A percentile compares a stretch with the other conserved stretches of the same genome.
phyloP scores from a whole-genome alignment of 805 yeast genomes.

The Yamadazyma takamatsuzukensis region DNA sequence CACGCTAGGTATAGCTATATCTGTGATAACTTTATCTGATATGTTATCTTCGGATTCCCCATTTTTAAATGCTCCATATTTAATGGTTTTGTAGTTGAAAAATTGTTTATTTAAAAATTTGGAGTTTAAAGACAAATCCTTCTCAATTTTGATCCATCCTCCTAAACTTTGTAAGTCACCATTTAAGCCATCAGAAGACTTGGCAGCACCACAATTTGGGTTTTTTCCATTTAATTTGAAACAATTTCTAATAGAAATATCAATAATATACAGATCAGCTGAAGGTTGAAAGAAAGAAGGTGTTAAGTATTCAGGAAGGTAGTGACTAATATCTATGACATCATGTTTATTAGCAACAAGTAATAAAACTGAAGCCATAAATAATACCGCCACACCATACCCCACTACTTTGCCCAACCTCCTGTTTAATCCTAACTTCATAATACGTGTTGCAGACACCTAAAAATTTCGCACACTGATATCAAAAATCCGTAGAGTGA shows the following conservation, averaged over 20 bases:
- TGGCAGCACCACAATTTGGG: constrained; percentile 25
- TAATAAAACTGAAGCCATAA: constrained; percentile 20
- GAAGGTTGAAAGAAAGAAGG: constrained; percentile 43
- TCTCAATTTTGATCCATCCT: constrained; percentile 42
- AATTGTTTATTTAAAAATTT: constrained; percentile 43
- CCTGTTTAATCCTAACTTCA: constrained; percentile 31
- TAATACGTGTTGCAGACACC: too few species aligned
- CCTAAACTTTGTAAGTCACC: constrained; percentile 24
- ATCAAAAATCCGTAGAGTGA: too few species aligned
- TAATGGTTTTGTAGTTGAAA: constrained; percentile 30
- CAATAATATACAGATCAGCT: constrained; percentile 36
- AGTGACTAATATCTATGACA: constrained; percentile 20
- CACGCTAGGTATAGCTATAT: constrained; percentile 33
- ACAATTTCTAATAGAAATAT: constrained; percentile 37
- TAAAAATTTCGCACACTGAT: too few species aligned
- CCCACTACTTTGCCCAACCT: constrained; percentile 26
- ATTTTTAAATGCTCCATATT: constrained; percentile 15
- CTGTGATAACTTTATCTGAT: constrained; percentile 33
- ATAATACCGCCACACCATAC: constrained; percentile 17
- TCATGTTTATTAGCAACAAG: constrained; percentile 39
- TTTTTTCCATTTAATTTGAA: constrained; percentile 16
- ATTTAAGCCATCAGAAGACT: constrained; percentile 15
- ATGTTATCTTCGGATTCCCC: constrained; percentile 6
- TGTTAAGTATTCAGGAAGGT: constrained; percentile 23
- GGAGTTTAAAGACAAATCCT: constrained; percentile 44